These are phyloP conservation scores for Chrysanthemum makinoi DNA, from an alignment of 129 eudicot genomes.

Conservation along the genomic window DNA sequence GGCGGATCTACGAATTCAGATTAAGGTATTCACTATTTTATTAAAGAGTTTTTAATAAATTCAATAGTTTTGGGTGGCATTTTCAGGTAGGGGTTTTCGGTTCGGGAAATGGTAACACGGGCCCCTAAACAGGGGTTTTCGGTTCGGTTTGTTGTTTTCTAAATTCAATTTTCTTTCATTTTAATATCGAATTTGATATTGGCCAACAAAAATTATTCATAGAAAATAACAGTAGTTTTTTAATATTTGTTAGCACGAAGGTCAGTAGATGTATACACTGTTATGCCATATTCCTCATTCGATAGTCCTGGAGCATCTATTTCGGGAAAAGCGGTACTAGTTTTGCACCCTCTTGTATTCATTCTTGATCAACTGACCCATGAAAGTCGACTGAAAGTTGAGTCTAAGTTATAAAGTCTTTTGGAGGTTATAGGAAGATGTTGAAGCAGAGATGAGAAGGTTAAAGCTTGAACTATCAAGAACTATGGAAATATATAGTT, in stretches of 20 bases:
- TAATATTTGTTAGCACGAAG: slow-evolving; percentile 35
- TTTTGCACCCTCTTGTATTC: neutral
- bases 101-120: too few species aligned
- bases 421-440: slow-evolving; percentile 61
- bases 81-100: too few species aligned
- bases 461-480: slow-evolving; percentile 65
- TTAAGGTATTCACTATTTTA: too few species aligned
- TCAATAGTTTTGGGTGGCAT: too few species aligned
- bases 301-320: slow-evolving; percentile 40
- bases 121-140: too few species aligned
- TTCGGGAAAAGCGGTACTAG: slow-evolving; percentile 46
- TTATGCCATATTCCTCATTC: slow-evolving; percentile 33
- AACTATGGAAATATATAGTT: slow-evolving; percentile 78
- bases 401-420: slow-evolving; percentile 4
- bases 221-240: too few species aligned
- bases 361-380: neutral
- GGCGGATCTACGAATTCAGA: too few species aligned
- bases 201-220: too few species aligned
- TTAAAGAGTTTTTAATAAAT: too few species aligned
- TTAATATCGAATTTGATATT: too few species aligned
- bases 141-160: too few species aligned
- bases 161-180: too few species aligned
- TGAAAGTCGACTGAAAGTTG: neutral
- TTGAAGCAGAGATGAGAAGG: slow-evolving; percentile 77
- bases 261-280: slow-evolving; percentile 44